These are phyloP conservation scores for Arachnomyces sp. DNA, from an alignment of 2,329 filamentous ascomycete species.

Conservation along the genomic window DNA sequence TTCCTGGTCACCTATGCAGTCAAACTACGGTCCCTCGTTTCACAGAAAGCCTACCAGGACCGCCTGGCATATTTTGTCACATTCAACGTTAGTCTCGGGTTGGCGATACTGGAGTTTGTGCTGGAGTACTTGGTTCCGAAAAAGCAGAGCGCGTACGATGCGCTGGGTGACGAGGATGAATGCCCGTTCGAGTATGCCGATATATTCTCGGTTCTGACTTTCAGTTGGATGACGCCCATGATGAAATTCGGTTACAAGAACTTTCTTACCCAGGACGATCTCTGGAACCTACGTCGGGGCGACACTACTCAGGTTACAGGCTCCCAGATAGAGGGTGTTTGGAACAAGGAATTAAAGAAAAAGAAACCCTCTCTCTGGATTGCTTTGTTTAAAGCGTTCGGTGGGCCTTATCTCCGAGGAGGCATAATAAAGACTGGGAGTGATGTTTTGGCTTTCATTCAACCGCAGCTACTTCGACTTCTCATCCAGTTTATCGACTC, in stretches of 20 bases:
- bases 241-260: constrained; percentile 93
- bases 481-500: constrained; percentile 80
- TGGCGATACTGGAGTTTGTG: constrained; percentile 62
- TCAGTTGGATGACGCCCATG: constrained; percentile 97
- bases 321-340: constrained; percentile 61
- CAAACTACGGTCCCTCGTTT: constrained; percentile 78
- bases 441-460: constrained; percentile 75
- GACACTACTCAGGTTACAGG: constrained; percentile 74
- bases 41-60: constrained; percentile 61
- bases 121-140: constrained; percentile 87
- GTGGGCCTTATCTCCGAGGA: constrained; percentile 71
- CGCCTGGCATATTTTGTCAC: constrained; percentile 67
- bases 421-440: constrained; percentile 83
- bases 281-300: constrained; percentile 78
- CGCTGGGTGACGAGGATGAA: constrained; percentile 59
- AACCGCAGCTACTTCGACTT: constrained; percentile 79
- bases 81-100: constrained; percentile 62
- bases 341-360: constrained; percentile 65
- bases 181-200: constrained; percentile 80
- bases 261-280: constrained; percentile 85
- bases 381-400: constrained; percentile 74
- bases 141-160: constrained; percentile 59
- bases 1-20: constrained; percentile 68
- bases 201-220: constrained; percentile 86
- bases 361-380: constrained; percentile 78